A percentile compares a stretch with the other conserved stretches of the same genome.
Conservation (phyloP, 345 rosid species). For the Angophora floribunda region DNA sequence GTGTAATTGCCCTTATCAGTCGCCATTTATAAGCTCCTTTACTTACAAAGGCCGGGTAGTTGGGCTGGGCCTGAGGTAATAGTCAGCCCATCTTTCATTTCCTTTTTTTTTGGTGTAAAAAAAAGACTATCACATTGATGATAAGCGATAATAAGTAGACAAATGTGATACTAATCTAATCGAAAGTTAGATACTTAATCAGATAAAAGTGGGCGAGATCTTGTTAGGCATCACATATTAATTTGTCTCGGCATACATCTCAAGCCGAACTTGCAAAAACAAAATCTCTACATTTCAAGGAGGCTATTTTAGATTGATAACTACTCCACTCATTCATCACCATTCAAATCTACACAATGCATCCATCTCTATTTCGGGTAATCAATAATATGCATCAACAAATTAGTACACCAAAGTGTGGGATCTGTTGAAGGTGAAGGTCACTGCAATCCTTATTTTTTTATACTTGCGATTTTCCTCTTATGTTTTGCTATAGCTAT, state of each 20-base stretch:
- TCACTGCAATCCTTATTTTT: not conserved
- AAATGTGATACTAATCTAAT: not conserved
- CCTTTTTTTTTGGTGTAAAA: not conserved
- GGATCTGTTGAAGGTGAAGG: not conserved
- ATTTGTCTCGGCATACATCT: not conserved
- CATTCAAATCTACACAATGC: not conserved
- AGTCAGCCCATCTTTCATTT: not conserved
- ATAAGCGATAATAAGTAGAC: not conserved
- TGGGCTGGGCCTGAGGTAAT: not conserved
- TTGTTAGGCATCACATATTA: not conserved
- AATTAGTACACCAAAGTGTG: not conserved
- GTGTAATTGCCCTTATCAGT: not conserved
- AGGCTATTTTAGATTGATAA: not conserved
- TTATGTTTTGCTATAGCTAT: not conserved
- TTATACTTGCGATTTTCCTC: not conserved
- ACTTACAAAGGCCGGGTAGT: not conserved
- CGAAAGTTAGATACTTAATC: not conserved
- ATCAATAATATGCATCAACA: not conserved
- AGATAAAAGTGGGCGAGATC: not conserved
- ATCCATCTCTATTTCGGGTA: not conserved
- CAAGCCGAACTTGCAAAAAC: not conserved
- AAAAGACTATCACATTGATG: not conserved
- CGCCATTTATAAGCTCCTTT: not conserved
- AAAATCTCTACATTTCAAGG: not conserved
- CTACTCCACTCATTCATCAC: rapidly evolving